Evolutionary conservation across 2,329 filamentous ascomycete genomes (phyloP).

Genomic region (Tolypocladium nubicola): DNA sequence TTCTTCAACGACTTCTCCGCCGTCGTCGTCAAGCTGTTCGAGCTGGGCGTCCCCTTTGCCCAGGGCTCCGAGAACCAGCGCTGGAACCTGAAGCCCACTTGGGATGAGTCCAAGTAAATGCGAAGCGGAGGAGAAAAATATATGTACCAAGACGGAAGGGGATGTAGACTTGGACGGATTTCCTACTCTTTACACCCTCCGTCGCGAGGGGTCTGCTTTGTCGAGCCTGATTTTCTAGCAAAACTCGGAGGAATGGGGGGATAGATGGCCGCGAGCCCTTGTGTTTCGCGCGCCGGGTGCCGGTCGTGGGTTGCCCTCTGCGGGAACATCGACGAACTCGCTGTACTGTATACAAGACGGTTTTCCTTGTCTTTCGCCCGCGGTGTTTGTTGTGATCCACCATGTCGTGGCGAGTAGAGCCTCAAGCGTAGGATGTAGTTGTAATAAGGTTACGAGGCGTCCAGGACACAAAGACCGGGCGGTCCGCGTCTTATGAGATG

Average conservation of each 20-base stretch:
- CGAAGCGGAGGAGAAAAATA: background rate
- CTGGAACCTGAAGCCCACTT: constrained; percentile 54
- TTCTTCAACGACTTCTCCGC: constrained; percentile 92
- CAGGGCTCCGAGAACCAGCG: constrained; percentile 44
- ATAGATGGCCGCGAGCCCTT: background rate
- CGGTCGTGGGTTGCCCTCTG: background rate
- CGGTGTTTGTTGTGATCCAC: background rate
- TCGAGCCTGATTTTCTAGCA: background rate
- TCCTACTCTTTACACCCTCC: background rate
- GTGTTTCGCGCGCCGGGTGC: background rate
- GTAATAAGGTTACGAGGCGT: background rate
- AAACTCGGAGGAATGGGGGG: background rate
- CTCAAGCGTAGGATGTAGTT: background rate
- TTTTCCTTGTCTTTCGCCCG: background rate
- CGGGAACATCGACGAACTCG: background rate
- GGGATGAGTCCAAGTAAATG: constrained; percentile 19
- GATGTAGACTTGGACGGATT: background rate
- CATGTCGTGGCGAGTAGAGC: background rate
- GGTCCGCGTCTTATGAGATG: background rate
- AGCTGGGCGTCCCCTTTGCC: constrained; percentile 85
- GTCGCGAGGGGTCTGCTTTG: background rate
- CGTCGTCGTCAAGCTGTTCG: constrained; percentile 73
- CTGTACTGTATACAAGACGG: background rate
- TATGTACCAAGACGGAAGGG: background rate
- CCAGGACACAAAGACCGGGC: background rate